Evolutionary conservation across 108 stramenopile genomes (phyloP).

Genomic region (Skeletonema marinoi): DNA sequence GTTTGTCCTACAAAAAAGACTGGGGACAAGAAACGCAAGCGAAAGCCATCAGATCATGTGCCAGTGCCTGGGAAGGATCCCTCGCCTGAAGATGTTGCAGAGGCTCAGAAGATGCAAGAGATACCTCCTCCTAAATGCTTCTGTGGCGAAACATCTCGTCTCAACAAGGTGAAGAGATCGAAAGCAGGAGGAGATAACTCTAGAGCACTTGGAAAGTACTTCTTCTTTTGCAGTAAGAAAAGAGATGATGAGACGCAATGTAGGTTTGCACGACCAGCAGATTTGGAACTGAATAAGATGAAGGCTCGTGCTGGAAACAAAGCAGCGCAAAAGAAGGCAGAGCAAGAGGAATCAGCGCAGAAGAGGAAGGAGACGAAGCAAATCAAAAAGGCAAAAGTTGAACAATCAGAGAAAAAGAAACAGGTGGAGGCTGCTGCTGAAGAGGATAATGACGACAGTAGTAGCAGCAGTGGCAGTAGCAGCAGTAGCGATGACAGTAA

Average conservation of each 20-base stretch:
- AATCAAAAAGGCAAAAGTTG: slow-evolving; percentile 9
- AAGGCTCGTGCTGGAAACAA: slow-evolving; percentile 18
- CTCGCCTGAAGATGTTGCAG: slow-evolving; percentile 64
- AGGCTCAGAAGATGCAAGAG: slow-evolving; percentile 56
- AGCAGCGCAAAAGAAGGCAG: neutral
- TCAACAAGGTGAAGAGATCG: slow-evolving; percentile 74
- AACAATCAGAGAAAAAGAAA: slow-evolving; percentile 5
- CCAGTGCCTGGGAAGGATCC: slow-evolving; percentile 74
- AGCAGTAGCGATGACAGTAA: neutral
- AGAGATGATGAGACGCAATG: slow-evolving; percentile 66
- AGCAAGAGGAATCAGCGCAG: slow-evolving; percentile 1
- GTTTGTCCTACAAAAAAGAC: slow-evolving; percentile 65
- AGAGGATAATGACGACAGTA: neutral
- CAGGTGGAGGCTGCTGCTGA: neutral
- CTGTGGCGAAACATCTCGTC: slow-evolving; percentile 65
- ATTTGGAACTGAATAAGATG: slow-evolving; percentile 51
- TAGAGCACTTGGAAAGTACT: slow-evolving; percentile 74
- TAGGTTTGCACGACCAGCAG: slow-evolving; percentile 71
- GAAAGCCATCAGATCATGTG: slow-evolving; percentile 50
- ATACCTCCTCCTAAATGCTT: slow-evolving; percentile 69
- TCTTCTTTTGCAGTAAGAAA: slow-evolving; percentile 72
- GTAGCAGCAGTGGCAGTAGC: slow-evolving; percentile 14
- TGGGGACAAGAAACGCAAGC: slow-evolving; percentile 45
- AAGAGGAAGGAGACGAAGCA: slow-evolving; percentile 5
- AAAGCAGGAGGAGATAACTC: slow-evolving; percentile 56